Percentiles rank a stretch among this genome's conserved stretches.
Evolutionary conservation across 495 filamentous ascomycete species (phyloP).

Genomic region (Physcia stellaris): DNA sequence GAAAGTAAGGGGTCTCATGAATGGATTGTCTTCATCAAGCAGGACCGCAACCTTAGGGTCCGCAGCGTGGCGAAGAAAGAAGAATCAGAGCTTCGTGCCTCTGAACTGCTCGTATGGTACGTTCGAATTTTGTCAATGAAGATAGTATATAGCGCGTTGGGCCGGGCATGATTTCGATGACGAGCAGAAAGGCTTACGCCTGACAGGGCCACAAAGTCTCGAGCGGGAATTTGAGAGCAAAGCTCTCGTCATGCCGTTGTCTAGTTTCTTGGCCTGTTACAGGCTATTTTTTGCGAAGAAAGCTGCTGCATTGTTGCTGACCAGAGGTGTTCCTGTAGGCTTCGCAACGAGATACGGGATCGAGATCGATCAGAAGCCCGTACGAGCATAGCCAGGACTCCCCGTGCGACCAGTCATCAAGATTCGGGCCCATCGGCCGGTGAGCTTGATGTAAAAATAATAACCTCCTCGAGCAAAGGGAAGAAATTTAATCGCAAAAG

Average conservation of each 20-base stretch:
- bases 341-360: conserved; percentile 73
- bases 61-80: conserved; percentile 62
- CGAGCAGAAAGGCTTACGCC: too few species aligned
- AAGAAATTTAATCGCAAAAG: conserved; percentile 82
- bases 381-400: conserved; percentile 28
- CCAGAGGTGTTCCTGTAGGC: too few species aligned
- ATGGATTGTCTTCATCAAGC: conserved; percentile 57
- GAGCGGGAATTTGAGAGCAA: too few species aligned
- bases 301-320: too few species aligned
- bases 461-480: conserved; percentile 63
- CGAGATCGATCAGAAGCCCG: conserved; percentile 48
- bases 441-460: conserved; percentile 69
- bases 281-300: too few species aligned
- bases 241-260: too few species aligned
- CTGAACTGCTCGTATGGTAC: conserved; percentile 68
- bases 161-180: too few species aligned
- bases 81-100: conserved; percentile 61
- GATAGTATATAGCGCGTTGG: too few species aligned
- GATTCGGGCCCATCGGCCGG: conserved; percentile 33
- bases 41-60: conserved; percentile 58
- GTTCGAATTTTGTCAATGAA: too few species aligned
- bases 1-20: conserved; percentile 62
- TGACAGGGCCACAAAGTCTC: too few species aligned
- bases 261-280: too few species aligned
- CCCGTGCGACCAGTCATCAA: conserved; percentile 14